A percentile compares a stretch with the other conserved stretches of the same genome.
These are phyloP conservation scores for Penicillium chermesinum DNA, from an alignment of 495 filamentous ascomycete species.

Conservation along the genomic window DNA sequence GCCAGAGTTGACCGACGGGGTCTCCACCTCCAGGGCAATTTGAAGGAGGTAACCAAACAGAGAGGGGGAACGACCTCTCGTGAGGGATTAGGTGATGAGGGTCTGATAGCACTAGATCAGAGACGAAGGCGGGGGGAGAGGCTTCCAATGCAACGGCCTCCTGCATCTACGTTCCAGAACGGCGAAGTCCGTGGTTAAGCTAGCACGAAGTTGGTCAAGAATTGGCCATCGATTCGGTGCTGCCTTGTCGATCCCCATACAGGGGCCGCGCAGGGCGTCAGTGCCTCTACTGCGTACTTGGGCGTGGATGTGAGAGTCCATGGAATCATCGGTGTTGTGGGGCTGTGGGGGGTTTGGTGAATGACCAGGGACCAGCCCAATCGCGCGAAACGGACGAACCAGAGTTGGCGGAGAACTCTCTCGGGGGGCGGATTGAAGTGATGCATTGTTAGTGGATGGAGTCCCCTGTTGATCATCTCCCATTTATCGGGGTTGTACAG, in stretches of 20 bases:
- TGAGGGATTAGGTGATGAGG: conserved; percentile 5
- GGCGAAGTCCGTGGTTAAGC: conserved; percentile 20
- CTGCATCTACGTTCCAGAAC: conserved; percentile 6
- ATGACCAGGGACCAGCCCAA: background rate
- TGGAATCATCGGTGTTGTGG: background rate
- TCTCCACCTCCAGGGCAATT: conserved; percentile 10
- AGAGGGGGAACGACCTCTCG: conserved; percentile 7
- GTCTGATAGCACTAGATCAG: conserved; percentile 11
- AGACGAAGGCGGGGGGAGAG: background rate
- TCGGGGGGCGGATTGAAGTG: background rate
- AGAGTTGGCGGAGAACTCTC: background rate
- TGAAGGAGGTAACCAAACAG: conserved; percentile 3
- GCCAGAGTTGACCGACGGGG: conserved; percentile 14
- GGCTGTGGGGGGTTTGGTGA: background rate
- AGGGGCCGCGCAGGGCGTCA: no score
- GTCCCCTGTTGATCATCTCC: conserved; percentile 22
- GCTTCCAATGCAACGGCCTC: background rate
- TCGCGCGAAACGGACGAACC: background rate
- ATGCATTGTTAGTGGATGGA: background rate
- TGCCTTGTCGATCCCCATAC: conserved; percentile 19
- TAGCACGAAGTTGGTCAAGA: conserved; percentile 7
- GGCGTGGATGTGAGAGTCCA: background rate
- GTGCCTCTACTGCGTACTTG: no score
- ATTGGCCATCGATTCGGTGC: conserved; percentile 14
- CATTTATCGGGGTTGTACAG: conserved; percentile 16